Base-by-base conservation (phyloP, 139 green algal species). In the Nannochloris sp. region DNA sequence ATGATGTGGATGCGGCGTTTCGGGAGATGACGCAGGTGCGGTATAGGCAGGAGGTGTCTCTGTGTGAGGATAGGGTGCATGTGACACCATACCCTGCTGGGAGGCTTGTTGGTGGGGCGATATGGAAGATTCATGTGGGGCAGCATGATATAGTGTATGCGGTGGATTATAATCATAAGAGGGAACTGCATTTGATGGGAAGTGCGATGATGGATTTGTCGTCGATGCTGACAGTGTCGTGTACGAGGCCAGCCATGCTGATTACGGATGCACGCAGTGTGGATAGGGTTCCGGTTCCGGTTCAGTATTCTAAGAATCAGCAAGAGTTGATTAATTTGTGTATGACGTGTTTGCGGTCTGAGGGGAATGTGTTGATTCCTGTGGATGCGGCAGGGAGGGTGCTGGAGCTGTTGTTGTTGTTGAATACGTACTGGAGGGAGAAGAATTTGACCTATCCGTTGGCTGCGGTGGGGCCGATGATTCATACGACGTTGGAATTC, bases 81-180 rank as follows among this genome's bases (percentile, higher is more conserved):
- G 71, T 96, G 11, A 93, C 82, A 28, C 76, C 91, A 1, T 82
- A 83, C 63, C 62, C 78, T 5, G 85, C 92, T 17, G 92, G 92
- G 5, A 88, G 87, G 70, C 69, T 84, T 56, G 55, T 97, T 20
- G 92, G 92, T 14, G 91, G 92, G 37, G 67, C 80, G 1, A 68
- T 95, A 23, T 98, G 92, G 92, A 81, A 73, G 50, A 84, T 95
- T 28, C 77, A 67, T 30, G 65, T 70, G 14, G 71, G 58, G 0
- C 81, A 74, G 0, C 82, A 96, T 59, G 84, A 96, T 26, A 65
- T 96, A 12, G 72, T 97, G 40, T 97, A 97, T 61, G 91, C 87
- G 1, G 75, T 89, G 3, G 86, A 91, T 65, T 92, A 80, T 71
- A 95, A 96, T 73, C 85, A 97, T 73, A 61, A 48, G 49, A 80